Evolutionary conservation across 2,329 filamentous ascomycete species (phyloP), one percentile per base, ranked within the genome.

Genomic region (Colletotrichum tropicale): DNA sequence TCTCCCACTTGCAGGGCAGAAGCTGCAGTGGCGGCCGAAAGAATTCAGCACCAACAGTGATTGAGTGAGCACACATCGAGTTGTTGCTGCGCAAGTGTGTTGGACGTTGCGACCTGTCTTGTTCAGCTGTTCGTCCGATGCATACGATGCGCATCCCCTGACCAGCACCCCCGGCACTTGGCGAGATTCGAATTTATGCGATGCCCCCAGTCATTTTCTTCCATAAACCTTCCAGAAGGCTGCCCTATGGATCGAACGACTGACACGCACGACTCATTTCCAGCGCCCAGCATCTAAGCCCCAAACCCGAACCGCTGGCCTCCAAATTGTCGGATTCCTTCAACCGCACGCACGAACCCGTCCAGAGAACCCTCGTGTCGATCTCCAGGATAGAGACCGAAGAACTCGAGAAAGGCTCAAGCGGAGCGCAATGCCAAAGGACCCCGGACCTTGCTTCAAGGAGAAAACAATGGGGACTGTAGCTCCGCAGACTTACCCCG

Each of bases 171-270:
- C 71, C 38, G 64, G 55, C 34, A 73, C 26, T 65, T 73, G 70
- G 65, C 65, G 64, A 75, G 43, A 75, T 75, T 73, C 64, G 64
- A 65, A 62, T 68, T 65, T 30, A 75, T 75, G 43, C 69, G n/a
- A 56, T 16, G 48, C 38, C 24, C 24, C 56, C 48, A 15, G 28
- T 64, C 58, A 64, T 36, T 18, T 21, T 30, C 38, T 75, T 67
- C 62, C 68, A 43, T 21, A 30, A 32, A 24, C 64, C 70, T 73
- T 75, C 70, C 65, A 75, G 70, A 75, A 75, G 38, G 21, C 38
- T 65, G 58, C 48, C 43, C 43, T 52, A 52, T 5, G 34, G 15
- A 65, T 68, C 64, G 70, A 69, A 73, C 58, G 34, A 65, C 70
- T 12, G 48, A 32, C 64, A 28, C 43, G 69, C 62, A 34, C 32